Evolutionary conservation across 2,329 filamentous ascomycete species (phyloP).

Genomic region (Alternaria ethzedia): DNA sequence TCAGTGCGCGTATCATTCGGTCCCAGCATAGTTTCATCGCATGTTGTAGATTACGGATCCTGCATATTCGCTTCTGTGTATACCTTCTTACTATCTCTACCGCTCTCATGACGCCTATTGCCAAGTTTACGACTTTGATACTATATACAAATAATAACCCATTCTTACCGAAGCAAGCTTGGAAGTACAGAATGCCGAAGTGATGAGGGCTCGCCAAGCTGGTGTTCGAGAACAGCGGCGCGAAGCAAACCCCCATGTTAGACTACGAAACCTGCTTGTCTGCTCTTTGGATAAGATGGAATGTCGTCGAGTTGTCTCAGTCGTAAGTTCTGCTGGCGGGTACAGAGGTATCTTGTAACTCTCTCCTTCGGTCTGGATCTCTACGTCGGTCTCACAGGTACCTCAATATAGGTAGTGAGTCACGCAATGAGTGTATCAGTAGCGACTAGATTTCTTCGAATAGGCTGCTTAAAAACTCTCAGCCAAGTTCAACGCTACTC

Average conservation of each 20-base stretch:
- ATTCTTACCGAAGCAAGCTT: background rate
- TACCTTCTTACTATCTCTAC: slow-evolving; percentile 11
- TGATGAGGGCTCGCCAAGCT: background rate
- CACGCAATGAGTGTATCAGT: background rate
- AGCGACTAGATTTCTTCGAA: background rate
- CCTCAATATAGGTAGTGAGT: background rate
- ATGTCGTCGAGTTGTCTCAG: too few relatives aligned
- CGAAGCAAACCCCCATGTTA: background rate
- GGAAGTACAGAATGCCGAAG: background rate
- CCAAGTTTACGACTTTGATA: background rate
- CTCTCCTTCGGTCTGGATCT: background rate
- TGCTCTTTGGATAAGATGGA: background rate
- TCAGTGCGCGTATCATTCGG: slow-evolving; percentile 8
- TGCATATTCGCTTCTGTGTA: slow-evolving; percentile 21
- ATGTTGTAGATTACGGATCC: slow-evolving; percentile 6
- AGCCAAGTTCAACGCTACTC: background rate
- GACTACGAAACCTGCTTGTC: background rate
- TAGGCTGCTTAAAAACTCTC: background rate
- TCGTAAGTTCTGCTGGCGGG: background rate
- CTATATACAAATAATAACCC: slow-evolving; percentile 5
- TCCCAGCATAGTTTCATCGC: slow-evolving; percentile 14
- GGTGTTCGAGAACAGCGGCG: background rate
- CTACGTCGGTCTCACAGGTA: background rate
- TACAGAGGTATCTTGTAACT: background rate
- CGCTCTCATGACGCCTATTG: background rate